These are phyloP conservation scores for Annulohypoxylon moriforme DNA, from an alignment of 495 filamentous ascomycete genomes.

Conservation along the genomic window DNA sequence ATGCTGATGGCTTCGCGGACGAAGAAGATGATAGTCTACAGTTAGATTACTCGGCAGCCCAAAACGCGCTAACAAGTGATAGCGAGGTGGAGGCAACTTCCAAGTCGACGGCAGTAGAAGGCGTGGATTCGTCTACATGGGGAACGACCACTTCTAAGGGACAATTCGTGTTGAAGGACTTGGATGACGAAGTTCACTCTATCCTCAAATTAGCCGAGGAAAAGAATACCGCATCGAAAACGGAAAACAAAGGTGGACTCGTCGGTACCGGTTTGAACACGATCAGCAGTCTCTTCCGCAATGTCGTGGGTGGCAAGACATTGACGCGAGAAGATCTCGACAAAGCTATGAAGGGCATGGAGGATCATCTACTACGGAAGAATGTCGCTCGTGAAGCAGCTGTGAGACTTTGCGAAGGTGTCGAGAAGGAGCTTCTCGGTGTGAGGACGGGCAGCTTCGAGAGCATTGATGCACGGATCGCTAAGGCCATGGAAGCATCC, in stretches of 20 bases:
- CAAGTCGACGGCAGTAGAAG: constrained; percentile 67
- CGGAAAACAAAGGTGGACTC: constrained; percentile 66
- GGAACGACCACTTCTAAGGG: constrained; percentile 86
- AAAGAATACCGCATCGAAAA: constrained; percentile 63
- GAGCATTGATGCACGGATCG: constrained; percentile 85
- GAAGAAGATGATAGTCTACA: constrained; percentile 79
- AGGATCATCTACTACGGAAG: constrained; percentile 93
- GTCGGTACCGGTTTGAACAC: constrained; percentile 81
- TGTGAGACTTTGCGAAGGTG: constrained; percentile 88
- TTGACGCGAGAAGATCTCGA: constrained; percentile 87
- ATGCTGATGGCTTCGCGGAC: constrained; percentile 86
- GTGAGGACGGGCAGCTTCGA: constrained; percentile 94
- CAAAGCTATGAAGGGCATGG: constrained; percentile 94
- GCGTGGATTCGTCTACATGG: constrained; percentile 81
- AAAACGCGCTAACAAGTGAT: constrained; percentile 58
- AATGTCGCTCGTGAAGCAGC: constrained; percentile 97
- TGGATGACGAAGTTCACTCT: constrained; percentile 92
- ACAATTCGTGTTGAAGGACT: constrained; percentile 91
- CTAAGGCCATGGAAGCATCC: constrained; percentile 86
- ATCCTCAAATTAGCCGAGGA: constrained; percentile 80
- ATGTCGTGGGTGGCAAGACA: constrained; percentile 92
- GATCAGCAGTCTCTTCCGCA: constrained; percentile 88
- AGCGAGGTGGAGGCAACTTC: constrained; percentile 63
- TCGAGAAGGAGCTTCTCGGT: constrained; percentile 87
- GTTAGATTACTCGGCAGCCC: constrained; percentile 84